phyloP scores from a whole-genome alignment of 495 filamentous ascomycete species.

The Evansstolkia leycettana region DNA sequence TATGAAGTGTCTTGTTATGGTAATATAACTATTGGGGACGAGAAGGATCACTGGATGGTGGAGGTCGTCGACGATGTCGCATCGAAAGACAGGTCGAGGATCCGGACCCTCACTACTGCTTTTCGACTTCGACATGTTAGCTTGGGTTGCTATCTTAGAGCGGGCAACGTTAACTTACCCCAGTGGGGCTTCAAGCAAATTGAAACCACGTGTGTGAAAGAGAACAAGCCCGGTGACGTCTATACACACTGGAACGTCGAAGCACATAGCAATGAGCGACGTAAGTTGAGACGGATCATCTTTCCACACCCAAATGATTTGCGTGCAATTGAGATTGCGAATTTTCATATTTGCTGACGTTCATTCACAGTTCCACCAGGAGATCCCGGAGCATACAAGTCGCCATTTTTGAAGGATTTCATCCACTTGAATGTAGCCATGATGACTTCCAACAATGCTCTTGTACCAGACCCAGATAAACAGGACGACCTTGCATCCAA shows the following conservation, averaged over 20 bases:
- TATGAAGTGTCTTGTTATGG: constrained; percentile 92
- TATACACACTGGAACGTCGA: constrained; percentile 99
- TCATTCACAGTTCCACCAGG: constrained; percentile 64
- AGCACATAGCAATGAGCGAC: constrained; percentile 83
- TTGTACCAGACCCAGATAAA: constrained; percentile 97
- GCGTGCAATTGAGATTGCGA: too few species aligned
- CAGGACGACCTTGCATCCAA: constrained; percentile 94
- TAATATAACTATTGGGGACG: constrained; percentile 92
- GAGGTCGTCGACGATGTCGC: constrained; percentile 86
- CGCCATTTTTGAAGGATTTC: constrained; percentile 92
- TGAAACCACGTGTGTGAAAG: constrained; percentile 88
- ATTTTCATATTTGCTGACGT: too few species aligned
- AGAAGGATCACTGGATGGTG: constrained; percentile 94
- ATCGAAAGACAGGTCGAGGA: constrained; percentile 69
- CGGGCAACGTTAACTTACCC: constrained; percentile 90
- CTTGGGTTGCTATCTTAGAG: constrained; percentile 86
- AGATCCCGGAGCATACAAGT: constrained; percentile 88
- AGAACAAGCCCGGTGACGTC: constrained; percentile 81
- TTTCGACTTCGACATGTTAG: constrained; percentile 79
- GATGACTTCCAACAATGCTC: constrained; percentile 99
- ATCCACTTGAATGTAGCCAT: constrained; percentile 97
- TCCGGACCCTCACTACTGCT: constrained; percentile 86
- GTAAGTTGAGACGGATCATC: constrained; percentile 41
- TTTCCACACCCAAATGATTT: not conserved
- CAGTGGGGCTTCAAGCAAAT: constrained; percentile 99